Evolutionary conservation across 1,139 yeast species (phyloP).

Genomic region (Blastobotrys illinoisensis): DNA sequence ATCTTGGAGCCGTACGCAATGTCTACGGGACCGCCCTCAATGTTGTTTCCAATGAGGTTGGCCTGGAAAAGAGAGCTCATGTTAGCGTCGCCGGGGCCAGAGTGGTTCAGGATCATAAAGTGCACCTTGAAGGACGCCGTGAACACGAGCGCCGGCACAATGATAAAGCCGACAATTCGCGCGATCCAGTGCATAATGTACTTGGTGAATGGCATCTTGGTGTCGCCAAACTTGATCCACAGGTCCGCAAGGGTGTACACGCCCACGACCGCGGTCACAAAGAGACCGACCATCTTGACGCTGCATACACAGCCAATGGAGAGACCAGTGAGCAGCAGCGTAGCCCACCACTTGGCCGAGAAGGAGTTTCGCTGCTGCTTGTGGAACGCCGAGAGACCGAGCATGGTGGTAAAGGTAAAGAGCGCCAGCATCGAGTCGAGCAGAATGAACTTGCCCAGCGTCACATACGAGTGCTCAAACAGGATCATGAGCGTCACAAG

Average conservation of each 20-base stretch:
- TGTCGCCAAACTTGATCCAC: conserved; percentile 55
- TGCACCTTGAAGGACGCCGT: conserved; percentile 72
- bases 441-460: conserved; percentile 85
- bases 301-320: conserved; percentile 82
- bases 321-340: conserved; percentile 73
- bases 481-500: conserved; percentile 81
- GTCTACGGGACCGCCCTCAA: conserved; percentile 86
- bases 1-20: conserved; percentile 72
- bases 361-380: conserved; percentile 60
- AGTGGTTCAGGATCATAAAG: conserved; percentile 62
- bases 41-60: conserved; percentile 70
- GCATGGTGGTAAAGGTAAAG: conserved; percentile 82
- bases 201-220: conserved; percentile 35
- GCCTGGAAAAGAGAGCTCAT: conserved; percentile 98
- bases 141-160: conserved; percentile 71
- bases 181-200: conserved; percentile 67
- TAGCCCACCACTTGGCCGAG: conserved; percentile 86
- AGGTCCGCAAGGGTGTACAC: conserved; percentile 76
- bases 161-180: conserved; percentile 60
- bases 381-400: conserved; percentile 74
- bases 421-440: conserved; percentile 94
- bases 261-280: conserved; percentile 80
- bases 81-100: conserved; percentile 95
- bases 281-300: conserved; percentile 94
- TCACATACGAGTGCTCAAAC: conserved; percentile 79